phyloP scores from a whole-genome alignment of 2,329 filamentous ascomycete species.

The Cladosporium sp. region DNA sequence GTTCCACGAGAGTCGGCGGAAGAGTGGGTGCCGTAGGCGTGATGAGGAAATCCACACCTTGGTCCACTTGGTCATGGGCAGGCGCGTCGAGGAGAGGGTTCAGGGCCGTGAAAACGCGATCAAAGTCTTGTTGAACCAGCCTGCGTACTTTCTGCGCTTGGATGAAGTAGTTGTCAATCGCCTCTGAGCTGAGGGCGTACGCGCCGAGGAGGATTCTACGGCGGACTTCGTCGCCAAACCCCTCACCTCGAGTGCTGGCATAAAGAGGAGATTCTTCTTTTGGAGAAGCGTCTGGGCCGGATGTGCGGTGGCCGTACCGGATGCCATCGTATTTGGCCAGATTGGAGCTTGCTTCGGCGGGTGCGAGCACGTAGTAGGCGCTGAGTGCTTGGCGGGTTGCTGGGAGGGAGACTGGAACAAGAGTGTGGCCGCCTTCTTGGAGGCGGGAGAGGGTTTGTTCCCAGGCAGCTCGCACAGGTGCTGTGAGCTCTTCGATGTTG shows the following conservation, averaged over 20 bases:
- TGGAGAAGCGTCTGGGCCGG: conserved; percentile 47
- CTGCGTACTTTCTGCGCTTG: conserved; percentile 85
- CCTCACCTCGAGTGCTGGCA: conserved; percentile 64
- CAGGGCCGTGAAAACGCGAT: conserved; percentile 63
- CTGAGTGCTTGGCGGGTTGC: conserved; percentile 80
- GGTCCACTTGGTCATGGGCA: conserved; percentile 39
- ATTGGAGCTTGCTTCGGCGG: conserved; percentile 92
- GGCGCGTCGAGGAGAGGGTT: conserved; percentile 59
- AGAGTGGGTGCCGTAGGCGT: conserved; percentile 80
- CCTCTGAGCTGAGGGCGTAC: conserved; percentile 82
- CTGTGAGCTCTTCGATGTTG: conserved; percentile 76
- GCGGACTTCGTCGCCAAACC: conserved; percentile 80
- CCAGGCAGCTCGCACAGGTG: conserved; percentile 68
- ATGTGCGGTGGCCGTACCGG: conserved; percentile 68
- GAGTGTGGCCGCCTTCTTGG: conserved; percentile 58
- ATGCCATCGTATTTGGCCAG: conserved; percentile 95
- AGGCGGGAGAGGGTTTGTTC: conserved; percentile 55
- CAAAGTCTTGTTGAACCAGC: conserved; percentile 80
- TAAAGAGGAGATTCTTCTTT: conserved; percentile 51
- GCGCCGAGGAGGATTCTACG: conserved; percentile 83
- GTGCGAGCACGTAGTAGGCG: conserved; percentile 92
- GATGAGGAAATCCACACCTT: conserved; percentile 77
- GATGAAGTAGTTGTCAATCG: conserved; percentile 94
- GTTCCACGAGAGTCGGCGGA: conserved; percentile 59
- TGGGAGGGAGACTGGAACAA: conserved; percentile 75